A percentile compares a stretch with the other conserved stretches of the same genome.
Conservation (phyloP, 345 rosid genomes). For the Dovyalis caffra region DNA sequence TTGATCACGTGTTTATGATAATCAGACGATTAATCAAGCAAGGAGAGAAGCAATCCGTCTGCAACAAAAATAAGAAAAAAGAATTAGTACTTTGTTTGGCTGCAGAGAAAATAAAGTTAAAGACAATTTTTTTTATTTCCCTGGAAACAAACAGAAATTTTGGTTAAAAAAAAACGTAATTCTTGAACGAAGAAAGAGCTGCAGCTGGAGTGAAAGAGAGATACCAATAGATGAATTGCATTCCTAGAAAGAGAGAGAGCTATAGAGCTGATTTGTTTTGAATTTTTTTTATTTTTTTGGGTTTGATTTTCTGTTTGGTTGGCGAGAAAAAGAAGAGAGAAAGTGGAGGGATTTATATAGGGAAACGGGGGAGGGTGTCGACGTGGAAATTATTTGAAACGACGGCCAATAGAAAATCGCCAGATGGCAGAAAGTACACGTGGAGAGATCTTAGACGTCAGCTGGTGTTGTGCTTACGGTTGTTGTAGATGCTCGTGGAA, state of each 20-base stretch:
- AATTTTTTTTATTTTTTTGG: background rate
- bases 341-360: background rate
- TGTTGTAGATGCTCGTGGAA: background rate
- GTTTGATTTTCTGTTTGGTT: background rate
- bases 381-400: background rate
- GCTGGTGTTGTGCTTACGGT: background rate
- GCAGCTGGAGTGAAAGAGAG: background rate
- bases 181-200: no score
- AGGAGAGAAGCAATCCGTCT: background rate
- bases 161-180: background rate
- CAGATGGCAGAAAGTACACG: constrained; percentile 5
- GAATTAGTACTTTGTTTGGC: background rate
- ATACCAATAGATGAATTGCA: background rate
- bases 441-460: constrained; percentile 6
- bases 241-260: background rate
- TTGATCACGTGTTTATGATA: background rate
- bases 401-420: background rate
- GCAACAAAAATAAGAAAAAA: background rate
- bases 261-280: background rate
- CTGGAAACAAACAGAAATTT: background rate
- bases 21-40: background rate
- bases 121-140: background rate
- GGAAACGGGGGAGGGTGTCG: background rate
- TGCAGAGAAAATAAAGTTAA: no score
- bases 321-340: background rate